phyloP scores from a whole-genome alignment of 2,329 filamentous ascomycete species.

The Diaporthe ampelina region DNA sequence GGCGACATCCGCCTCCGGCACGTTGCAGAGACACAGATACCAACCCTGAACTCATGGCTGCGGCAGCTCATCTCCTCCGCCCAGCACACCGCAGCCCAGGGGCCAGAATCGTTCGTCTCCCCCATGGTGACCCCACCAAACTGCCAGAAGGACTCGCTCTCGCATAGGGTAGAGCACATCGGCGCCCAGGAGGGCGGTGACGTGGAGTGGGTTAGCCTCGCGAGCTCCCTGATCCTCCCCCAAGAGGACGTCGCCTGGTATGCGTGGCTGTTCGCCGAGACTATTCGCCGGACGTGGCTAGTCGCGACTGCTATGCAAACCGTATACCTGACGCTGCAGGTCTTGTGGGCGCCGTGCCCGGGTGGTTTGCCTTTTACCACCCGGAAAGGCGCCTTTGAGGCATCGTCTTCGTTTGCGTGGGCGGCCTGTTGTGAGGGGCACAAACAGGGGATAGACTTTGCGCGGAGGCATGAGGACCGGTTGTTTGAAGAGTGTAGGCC shows the following conservation, averaged over 20 bases:
- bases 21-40: constrained; percentile 51
- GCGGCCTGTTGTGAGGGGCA: constrained; percentile 25
- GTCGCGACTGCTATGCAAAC: constrained; percentile 39
- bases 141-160: not conserved
- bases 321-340: constrained; percentile 42
- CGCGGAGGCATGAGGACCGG: constrained; percentile 29
- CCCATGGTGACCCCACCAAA: not conserved
- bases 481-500: constrained; percentile 38
- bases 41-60: constrained; percentile 33
- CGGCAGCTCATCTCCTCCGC: constrained; percentile 31
- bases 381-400: constrained; percentile 44
- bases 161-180: not conserved
- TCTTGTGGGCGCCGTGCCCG: constrained; percentile 40
- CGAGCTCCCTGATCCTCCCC: not conserved
- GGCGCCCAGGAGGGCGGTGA: not conserved
- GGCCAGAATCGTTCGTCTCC: constrained; percentile 17
- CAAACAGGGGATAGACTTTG: constrained; percentile 31
- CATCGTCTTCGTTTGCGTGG: constrained; percentile 46
- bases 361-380: constrained; percentile 47
- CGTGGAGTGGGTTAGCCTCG: not conserved
- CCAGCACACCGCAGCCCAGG: not conserved
- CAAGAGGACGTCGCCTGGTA: constrained; percentile 43
- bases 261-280: constrained; percentile 46
- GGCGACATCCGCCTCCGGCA: constrained; percentile 59
- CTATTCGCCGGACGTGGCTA: constrained; percentile 46